Percentiles rank a stretch among this genome's conserved stretches.
Evolutionary conservation across 2,329 filamentous ascomycete species (phyloP).

Genomic region (Neofusicoccum cordaticola): DNA sequence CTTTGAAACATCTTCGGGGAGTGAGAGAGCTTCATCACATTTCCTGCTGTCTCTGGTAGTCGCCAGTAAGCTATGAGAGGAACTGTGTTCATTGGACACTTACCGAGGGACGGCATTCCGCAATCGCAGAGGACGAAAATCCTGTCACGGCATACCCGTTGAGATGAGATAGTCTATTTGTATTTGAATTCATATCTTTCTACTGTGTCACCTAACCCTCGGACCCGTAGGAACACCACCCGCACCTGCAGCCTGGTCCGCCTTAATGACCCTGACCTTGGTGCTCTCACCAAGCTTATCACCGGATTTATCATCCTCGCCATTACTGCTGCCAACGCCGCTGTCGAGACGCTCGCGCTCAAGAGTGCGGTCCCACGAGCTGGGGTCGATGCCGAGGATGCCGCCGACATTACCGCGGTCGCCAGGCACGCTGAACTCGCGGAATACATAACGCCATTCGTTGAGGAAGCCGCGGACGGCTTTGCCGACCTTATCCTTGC

Average conservation of each 20-base stretch:
- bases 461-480: constrained; percentile 87
- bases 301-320: constrained; percentile 19
- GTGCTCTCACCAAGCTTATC: constrained; percentile 29
- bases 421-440: constrained; percentile 95
- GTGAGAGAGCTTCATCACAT: too few relatives aligned
- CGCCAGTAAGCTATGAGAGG: too few relatives aligned
- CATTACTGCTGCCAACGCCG: constrained; percentile 27
- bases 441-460: constrained; percentile 93
- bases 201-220: constrained; percentile 19
- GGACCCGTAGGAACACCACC: constrained; percentile 32
- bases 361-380: constrained; percentile 53
- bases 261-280: constrained; percentile 36
- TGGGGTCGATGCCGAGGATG: constrained; percentile 63
- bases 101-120: too few relatives aligned
- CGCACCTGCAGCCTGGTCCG: constrained; percentile 34
- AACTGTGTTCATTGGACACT: too few relatives aligned
- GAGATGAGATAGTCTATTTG: constrained; percentile 14
- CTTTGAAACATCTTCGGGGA: too few relatives aligned
- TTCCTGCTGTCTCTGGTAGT: too few relatives aligned
- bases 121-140: background rate
- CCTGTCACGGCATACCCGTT: background rate
- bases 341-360: constrained; percentile 23
- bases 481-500: constrained; percentile 97
- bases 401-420: constrained; percentile 78
- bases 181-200: constrained; percentile 12